phyloP scores from a whole-genome alignment of 495 filamentous ascomycete genomes.

The Evansstolkia leycettana region DNA sequence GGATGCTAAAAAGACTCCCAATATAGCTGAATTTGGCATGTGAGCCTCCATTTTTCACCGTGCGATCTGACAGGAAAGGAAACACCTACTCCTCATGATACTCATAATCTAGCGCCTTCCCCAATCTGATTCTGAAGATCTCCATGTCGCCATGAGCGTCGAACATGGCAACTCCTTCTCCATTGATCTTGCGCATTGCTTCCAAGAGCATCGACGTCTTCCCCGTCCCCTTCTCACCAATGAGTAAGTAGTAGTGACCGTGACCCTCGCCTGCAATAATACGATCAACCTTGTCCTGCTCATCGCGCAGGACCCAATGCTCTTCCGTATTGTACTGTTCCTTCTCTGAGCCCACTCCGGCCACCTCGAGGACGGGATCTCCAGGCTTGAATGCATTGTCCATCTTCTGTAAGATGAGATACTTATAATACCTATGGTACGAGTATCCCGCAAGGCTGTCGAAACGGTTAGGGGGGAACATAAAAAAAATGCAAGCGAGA shows the following conservation, averaged over 20 bases:
- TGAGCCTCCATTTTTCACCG: constrained; percentile 6
- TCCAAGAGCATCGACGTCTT: constrained; percentile 93
- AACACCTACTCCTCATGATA: constrained; percentile 51
- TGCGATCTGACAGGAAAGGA: background rate
- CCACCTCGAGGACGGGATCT: constrained; percentile 82
- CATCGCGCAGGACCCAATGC: constrained; percentile 71
- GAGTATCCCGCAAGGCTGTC: constrained; percentile 61
- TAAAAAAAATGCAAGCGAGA: background rate
- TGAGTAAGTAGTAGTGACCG: constrained; percentile 85
- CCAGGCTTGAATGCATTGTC: constrained; percentile 86
- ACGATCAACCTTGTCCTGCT: constrained; percentile 65
- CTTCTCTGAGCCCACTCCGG: constrained; percentile 52
- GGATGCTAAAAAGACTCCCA: constrained; percentile 85
- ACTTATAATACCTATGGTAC: constrained; percentile 84
- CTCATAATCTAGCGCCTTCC: constrained; percentile 89
- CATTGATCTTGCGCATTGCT: constrained; percentile 82
- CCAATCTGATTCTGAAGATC: constrained; percentile 84
- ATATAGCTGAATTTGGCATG: constrained; percentile 66
- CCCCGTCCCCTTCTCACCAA: constrained; percentile 92
- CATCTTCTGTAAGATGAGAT: constrained; percentile 77
- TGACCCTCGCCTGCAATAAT: constrained; percentile 57
- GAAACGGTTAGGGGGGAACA: constrained; percentile 1
- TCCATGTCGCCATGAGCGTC: constrained; percentile 93
- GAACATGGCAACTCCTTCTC: constrained; percentile 80
- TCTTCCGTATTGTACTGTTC: constrained; percentile 41